Evolutionary conservation across 164 flowering plant genomes (phyloP).

Genomic region (Malania oleifera): DNA sequence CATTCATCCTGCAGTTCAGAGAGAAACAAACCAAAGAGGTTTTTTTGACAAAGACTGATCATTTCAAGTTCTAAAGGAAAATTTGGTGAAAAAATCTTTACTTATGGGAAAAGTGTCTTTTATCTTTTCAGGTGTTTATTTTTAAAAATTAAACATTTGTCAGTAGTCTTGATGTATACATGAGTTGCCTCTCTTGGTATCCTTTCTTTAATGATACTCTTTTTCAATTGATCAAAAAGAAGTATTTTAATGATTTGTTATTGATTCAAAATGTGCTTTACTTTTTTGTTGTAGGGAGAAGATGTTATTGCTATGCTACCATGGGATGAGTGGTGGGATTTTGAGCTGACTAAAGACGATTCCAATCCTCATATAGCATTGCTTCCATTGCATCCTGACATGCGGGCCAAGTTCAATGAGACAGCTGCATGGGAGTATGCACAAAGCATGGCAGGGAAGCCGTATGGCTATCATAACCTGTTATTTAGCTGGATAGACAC

Average conservation of each 20-base stretch:
- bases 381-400: conserved; percentile 86
- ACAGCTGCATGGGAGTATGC: conserved; percentile 99
- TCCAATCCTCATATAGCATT: conserved; percentile 92
- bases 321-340: conserved; percentile 99
- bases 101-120: too few relatives aligned
- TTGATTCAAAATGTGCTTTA: conserved; percentile 2
- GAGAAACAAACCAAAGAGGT: too few relatives aligned
- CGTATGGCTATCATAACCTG: conserved; percentile 94
- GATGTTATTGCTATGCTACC: conserved; percentile 75
- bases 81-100: too few relatives aligned
- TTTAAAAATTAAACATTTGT: too few relatives aligned
- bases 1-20: too few relatives aligned
- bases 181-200: too few relatives aligned
- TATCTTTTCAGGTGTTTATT: too few relatives aligned
- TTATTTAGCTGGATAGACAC: conserved; percentile 99
- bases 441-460: conserved; percentile 64
- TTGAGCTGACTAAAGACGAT: conserved; percentile 79
- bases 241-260: not conserved
- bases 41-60: too few relatives aligned
- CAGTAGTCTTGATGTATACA: too few relatives aligned
- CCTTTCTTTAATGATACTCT: too few relatives aligned
- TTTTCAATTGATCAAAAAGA: too few relatives aligned
- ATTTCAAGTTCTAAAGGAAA: too few relatives aligned
- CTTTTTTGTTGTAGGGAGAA: conserved; percentile 61
- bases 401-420: conserved; percentile 82